A percentile compares a stretch with the other conserved stretches of the same genome.
phyloP scores from a whole-genome alignment of 208 protist genomes.

The Acanthamoeba sp. region DNA sequence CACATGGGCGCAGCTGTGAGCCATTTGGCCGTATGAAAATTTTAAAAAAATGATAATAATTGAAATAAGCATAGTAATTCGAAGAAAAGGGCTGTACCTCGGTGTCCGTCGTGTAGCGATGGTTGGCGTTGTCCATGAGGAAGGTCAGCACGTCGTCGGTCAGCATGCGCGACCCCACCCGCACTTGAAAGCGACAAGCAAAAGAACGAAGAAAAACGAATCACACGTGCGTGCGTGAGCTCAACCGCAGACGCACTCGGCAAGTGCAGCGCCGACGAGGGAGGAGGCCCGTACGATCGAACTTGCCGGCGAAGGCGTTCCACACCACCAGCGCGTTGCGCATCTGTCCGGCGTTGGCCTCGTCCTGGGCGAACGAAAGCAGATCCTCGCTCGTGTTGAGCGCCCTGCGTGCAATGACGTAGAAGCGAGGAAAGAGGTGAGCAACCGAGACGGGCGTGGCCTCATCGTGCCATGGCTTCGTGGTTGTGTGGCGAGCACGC shows the following conservation, averaged over 20 bases:
- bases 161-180: constrained; percentile 2
- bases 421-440: too few species aligned
- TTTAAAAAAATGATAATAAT: too few species aligned
- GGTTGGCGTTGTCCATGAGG: constrained; percentile 49
- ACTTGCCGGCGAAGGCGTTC: constrained; percentile 62
- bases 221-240: background rate
- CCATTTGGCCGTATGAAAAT: too few species aligned
- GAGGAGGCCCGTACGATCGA: background rate
- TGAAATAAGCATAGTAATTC: background rate
- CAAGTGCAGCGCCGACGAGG: background rate
- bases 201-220: background rate
- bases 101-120: constrained; percentile 9
- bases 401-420: background rate
- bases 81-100: background rate
- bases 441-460: too few species aligned
- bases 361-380: background rate
- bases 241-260: too few species aligned
- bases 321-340: constrained; percentile 36
- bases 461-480: too few species aligned
- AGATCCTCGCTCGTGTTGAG: constrained; percentile 19
- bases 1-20: background rate
- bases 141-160: constrained; percentile 33
- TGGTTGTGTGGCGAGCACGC: background rate
- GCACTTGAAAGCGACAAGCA: background rate
- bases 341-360: constrained; percentile 14